Evolutionary conservation across 2,329 filamentous ascomycete species (phyloP).

Genomic region (Exophiala calicioides): DNA sequence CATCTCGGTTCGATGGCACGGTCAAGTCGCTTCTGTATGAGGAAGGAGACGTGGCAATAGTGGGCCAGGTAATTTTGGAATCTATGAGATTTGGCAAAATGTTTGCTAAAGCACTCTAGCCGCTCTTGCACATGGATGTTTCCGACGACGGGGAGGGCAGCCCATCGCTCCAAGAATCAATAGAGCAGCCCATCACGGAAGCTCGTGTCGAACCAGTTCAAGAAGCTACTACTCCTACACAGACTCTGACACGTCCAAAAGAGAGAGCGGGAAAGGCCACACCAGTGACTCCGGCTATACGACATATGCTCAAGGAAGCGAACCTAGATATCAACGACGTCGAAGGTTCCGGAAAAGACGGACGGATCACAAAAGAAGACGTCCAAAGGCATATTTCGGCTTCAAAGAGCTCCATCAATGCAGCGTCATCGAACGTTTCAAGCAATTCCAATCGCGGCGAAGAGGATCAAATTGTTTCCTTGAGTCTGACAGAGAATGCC

Average conservation of each 20-base stretch:
- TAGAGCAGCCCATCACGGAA: too few relatives aligned
- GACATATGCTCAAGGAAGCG: slow-evolving; percentile 75
- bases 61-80: slow-evolving; percentile 56
- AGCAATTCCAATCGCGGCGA: too few relatives aligned
- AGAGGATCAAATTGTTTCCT: slow-evolving; percentile 40
- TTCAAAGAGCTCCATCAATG: slow-evolving; percentile 45
- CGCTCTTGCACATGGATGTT: slow-evolving; percentile 26
- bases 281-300: slow-evolving; percentile 91
- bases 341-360: slow-evolving; percentile 82
- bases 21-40: slow-evolving; percentile 97
- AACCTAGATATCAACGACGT: slow-evolving; percentile 53
- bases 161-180: too few relatives aligned
- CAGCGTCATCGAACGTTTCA: too few relatives aligned
- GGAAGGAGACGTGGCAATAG: slow-evolving; percentile 91
- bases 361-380: slow-evolving; percentile 89
- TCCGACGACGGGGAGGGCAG: too few relatives aligned
- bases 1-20: slow-evolving; percentile 88
- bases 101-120: slow-evolving; percentile 6
- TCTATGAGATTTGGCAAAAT: too few relatives aligned
- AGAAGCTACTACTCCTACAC: too few relatives aligned
- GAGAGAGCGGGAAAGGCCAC: slow-evolving; percentile 12
- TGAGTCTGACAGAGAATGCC: slow-evolving; percentile 78
- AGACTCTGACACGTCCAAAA: too few relatives aligned
- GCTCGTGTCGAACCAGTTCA: too few relatives aligned
- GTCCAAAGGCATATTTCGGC: slow-evolving; percentile 69